Base-by-base conservation (phyloP, 1,139 yeast species). In the Cylindricascospora bacillispora region DNA sequence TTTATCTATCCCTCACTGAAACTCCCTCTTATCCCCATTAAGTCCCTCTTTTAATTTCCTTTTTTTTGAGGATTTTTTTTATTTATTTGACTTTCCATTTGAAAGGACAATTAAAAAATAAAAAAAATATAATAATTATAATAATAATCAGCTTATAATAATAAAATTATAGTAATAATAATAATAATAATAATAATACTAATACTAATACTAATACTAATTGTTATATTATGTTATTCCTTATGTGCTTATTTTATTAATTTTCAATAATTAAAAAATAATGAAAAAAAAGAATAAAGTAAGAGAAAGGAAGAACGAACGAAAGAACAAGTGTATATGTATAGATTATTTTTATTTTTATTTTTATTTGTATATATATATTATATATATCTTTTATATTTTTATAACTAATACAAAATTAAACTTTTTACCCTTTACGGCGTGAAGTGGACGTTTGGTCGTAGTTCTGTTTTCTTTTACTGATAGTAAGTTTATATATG, bases 121-220 rank as follows among this genome's bases (percentile, higher is more conserved):
- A 18, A 18, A 18, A 18, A 18, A 6, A n/a, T 21, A 9, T 10
- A 21, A 21, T 10, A 6, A 6, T 22, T 11, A 13, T 22, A 22
- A 22, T 22, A 22, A 22, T 22, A 22, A 22, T 22, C 24, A 22
- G 12, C 13, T 22, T 5, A n/a, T 10, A 10, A 10, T 6, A 18
- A 18, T 10, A 7, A 7, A 10, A 25, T 15, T 5, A 11, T 5
- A 11, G 12, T 6, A 13, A 11, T 13, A 3, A 7, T 6, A 12
- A 15, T 7, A 4, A 7, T 11, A n/a, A 20, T 18, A 11, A 4
- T 14, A 15, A 7, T 21, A 6, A 11, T 15, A 21, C 15, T 9
- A 26, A 18, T 6, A 7, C n/a, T n/a, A 26, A 26, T 14, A 15
- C 19, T 26, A 15, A 24, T 21, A 15, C 16, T n/a, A n/a, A n/a